Base-by-base conservation (phyloP, 2,329 filamentous ascomycete species). In the Neophaeococcomyces mojaviensis region DNA sequence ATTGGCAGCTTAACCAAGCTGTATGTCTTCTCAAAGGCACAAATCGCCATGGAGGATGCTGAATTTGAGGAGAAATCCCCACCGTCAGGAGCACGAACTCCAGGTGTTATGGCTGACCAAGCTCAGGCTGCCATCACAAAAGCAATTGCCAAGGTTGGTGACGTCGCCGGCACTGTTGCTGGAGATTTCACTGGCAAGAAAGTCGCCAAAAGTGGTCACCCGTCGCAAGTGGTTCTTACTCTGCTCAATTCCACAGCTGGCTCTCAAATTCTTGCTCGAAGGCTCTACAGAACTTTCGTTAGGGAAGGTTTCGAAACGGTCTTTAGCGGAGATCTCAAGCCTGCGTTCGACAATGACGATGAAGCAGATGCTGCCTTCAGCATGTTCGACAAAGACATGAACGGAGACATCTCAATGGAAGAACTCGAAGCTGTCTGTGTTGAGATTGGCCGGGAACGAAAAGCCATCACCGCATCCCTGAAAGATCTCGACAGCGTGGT, bases 401-500 rank as follows among this genome's bases (percentile, higher is more conserved):
- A 97, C 53, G 90, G 89, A 3, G 90, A 97, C 59, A 94, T 96
- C 40, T 94, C 86, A 1, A 88, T 95, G 78, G 88, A 95, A 59
- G 90, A 96, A 62, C 77, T 97, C 18, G 89, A 96, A 64, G 81
- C 86, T 18, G 88, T 94, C 19, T 94, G 88, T 65, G 89, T 94
- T 42, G 90, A 97, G 61, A 92, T 96, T 54, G 88, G 90, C 30
- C 79, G 90, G 13, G 90, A 97, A 69, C 86, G 90, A 61, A 97
- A 96, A 64, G 88, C 88, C 6, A 96, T 97, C 56, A 90, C 88
- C 0, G 90, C 89, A 1, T 95, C 89, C 0, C 72, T 97, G 49
- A 96, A 96, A 66, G 90, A 97, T 68, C 71, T 97, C 10, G 90
- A 97, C 65, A 94, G 87, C 0, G 90, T 97, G 13, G 88, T 96